Conservation (phyloP, 257 asterid genomes). For the Linderniella brevidens region DNA sequence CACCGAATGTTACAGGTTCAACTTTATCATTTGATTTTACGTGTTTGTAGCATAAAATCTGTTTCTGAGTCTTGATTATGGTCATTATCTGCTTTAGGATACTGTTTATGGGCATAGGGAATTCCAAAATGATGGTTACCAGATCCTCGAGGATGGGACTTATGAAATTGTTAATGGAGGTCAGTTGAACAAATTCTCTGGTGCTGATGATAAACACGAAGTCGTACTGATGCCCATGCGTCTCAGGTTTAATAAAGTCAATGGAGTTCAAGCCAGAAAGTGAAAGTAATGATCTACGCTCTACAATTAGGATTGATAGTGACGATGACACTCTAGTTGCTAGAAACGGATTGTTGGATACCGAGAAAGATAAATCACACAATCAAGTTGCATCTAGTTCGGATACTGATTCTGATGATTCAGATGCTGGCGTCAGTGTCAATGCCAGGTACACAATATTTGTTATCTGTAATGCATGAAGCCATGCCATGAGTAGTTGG, state of each 20-base stretch:
- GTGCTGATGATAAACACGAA: conserved; percentile 15
- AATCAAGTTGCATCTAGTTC: conserved; percentile 40
- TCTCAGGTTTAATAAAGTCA: conserved; percentile 21
- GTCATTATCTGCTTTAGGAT: too few relatives aligned
- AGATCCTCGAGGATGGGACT: too few relatives aligned
- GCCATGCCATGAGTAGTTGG: too few relatives aligned
- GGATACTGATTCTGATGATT: conserved; percentile 52
- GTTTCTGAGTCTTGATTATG: too few relatives aligned
- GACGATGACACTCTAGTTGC: conserved; percentile 22
- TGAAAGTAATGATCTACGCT: conserved; percentile 19
- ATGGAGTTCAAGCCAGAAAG: conserved; percentile 24
- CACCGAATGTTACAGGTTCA: conserved; percentile 45
- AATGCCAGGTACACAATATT: conserved; percentile 27
- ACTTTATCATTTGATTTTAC: too few relatives aligned
- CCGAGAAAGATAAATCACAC: conserved; percentile 28
- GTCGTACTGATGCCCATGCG: too few relatives aligned
- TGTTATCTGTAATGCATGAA: too few relatives aligned
- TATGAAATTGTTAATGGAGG: too few relatives aligned
- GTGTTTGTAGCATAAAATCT: too few relatives aligned
- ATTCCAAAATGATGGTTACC: too few relatives aligned
- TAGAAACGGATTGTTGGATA: conserved; percentile 24
- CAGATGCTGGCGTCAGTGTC: conserved; percentile 25
- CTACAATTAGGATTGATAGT: conserved; percentile 19
- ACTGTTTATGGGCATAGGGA: too few relatives aligned
- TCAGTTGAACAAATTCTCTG: too few relatives aligned